Base-by-base conservation (phyloP, 192 early-diverging fungal genomes). In the Polychytrium aggregatum region DNA sequence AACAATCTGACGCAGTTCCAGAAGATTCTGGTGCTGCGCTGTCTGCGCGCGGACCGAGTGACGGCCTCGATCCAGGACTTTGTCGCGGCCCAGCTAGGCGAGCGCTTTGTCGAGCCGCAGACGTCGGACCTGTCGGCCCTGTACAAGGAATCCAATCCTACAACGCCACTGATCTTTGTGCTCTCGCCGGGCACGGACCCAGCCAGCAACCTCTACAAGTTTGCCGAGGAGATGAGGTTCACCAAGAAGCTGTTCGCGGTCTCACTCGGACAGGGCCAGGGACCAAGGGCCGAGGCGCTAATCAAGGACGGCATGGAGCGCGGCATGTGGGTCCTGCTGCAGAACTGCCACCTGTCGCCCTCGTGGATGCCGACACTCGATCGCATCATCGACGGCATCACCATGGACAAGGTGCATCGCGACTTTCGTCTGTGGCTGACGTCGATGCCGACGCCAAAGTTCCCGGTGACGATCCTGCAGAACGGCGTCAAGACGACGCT, bases 291-390 rank as follows among this genome's bases (percentile, higher is more conserved):
- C 8, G 75, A 78, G 59, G 64, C 58, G 13, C 48, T 78, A 36
- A 78, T 78, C 35, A 69, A 63, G 30, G 75, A 78, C 44, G 75
- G 72, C 25, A 69, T 76, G 60, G 75, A 78, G 40, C 49, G 72
- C n/a, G 75, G 74, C 3, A 47, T 75, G 31, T 78, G 75, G 75
- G 59, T 78, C 46, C 41, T 78, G 38, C 53, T 78, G 7, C 75
- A 78, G 47, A 78, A 78, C 48, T 78, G 75, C 44, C 75, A 78
- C 41, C 44, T 78, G 44, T 57, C 69, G 25, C 75, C 75, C 0
- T 72, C 69, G 13, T 78, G 75, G 75, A 78, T 78, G 75, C 75
- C 75, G 21, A 61, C 58, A 2, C 56, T 78, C 2, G 75, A 78
- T 46, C 50, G 68, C 36, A 72, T 78, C 46, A 76, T 78, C 33